Evolutionary conservation across 2,329 filamentous ascomycete genomes (phyloP).

Genomic region (Ascochyta viciae-villosae): DNA sequence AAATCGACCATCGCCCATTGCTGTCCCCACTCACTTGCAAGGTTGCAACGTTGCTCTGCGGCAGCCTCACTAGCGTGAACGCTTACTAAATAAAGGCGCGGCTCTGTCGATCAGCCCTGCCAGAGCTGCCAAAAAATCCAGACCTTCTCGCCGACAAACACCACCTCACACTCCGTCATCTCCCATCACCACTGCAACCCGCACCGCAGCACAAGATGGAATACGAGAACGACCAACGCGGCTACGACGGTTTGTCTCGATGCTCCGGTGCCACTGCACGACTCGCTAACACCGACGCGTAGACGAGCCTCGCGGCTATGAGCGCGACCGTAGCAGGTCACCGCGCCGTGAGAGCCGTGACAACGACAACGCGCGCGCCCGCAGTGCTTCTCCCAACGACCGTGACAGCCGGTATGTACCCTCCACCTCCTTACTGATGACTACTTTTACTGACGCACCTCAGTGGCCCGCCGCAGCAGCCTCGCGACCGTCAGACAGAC

Average conservation of each 20-base stretch:
- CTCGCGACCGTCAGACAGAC: conserved; percentile 70
- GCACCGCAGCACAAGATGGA: conserved; percentile 61
- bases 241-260: conserved; percentile 67
- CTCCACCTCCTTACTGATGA: neutral
- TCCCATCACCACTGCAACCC: conserved; percentile 29
- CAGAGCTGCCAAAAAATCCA: conserved; percentile 38
- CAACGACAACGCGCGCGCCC: conserved; percentile 64
- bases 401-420: conserved; percentile 54
- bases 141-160: conserved; percentile 29
- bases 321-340: conserved; percentile 71
- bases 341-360: conserved; percentile 61
- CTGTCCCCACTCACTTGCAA: conserved; percentile 30
- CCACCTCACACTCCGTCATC: conserved; percentile 27
- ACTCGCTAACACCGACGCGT: conserved; percentile 34
- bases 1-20: conserved; percentile 2
- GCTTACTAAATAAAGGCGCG: conserved; percentile 39
- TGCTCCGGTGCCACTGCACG: conserved; percentile 12
- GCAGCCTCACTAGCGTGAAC: conserved; percentile 34
- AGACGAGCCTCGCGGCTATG: conserved; percentile 67
- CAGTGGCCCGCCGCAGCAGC: conserved; percentile 58
- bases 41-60: conserved; percentile 25
- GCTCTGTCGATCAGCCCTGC: conserved; percentile 42
- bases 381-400: conserved; percentile 70
- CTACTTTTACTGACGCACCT: conserved; percentile 20
- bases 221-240: conserved; percentile 70